Percentiles rank a stretch among this genome's conserved stretches.
phyloP scores from a whole-genome alignment of 306 rosid genomes.

The Quercus bicolor region DNA sequence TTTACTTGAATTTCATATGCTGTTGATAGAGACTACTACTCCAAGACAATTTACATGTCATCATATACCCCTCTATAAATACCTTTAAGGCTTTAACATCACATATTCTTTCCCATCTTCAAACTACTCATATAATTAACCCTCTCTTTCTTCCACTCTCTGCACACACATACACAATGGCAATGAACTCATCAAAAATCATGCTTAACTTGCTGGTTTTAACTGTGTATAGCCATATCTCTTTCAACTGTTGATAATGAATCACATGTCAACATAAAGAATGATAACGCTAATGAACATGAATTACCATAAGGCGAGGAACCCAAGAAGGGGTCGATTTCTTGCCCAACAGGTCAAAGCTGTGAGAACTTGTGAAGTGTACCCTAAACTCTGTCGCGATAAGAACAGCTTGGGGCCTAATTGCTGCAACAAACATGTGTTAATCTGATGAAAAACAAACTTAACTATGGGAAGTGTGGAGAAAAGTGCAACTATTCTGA shows the following conservation, averaged over 20 bases:
- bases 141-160: not conserved
- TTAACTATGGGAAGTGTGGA: conserved; percentile 64
- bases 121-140: not conserved
- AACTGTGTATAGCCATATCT: conserved; percentile 29
- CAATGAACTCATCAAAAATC: conserved; percentile 32
- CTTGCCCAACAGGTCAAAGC: conserved; percentile 19
- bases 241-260: conserved; percentile 1
- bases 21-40: conserved; percentile 31
- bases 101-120: not conserved
- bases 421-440: conserved; percentile 61
- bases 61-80: not conserved
- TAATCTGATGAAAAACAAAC: conserved; percentile 24
- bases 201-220: conserved; percentile 27
- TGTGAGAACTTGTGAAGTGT: conserved; percentile 33
- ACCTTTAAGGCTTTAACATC: not conserved
- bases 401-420: conserved; percentile 41
- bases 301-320: not conserved
- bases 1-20: not conserved
- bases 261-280: not conserved
- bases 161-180: not conserved
- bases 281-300: not conserved
- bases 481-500: conserved; percentile 48
- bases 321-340: conserved; percentile 26
- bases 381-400: conserved; percentile 31
- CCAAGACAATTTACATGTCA: conserved; percentile 18